phyloP scores from a whole-genome alignment of 139 green algal species.

The Closterium sp. region DNA sequence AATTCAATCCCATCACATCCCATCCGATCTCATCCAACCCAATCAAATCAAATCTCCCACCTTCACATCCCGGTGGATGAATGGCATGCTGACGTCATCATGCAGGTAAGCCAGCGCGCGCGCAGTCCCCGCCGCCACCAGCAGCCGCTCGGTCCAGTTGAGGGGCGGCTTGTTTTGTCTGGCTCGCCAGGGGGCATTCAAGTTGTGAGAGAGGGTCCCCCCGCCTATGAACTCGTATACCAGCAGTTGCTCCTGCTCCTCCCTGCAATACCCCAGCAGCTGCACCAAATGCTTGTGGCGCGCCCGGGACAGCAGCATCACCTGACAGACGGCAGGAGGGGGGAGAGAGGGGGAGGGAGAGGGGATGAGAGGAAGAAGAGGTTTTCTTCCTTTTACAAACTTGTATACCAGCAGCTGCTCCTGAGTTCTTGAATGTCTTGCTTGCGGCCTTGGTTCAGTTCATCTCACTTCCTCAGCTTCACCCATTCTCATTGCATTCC shows the following conservation, averaged over 20 bases:
- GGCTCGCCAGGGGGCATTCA: neutral
- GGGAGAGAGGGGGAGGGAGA: too few species aligned
- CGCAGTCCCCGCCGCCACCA: conserved; percentile 15
- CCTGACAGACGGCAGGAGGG: too few species aligned
- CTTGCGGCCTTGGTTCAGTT: too few species aligned
- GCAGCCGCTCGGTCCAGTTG: conserved; percentile 12
- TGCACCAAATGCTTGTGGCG: conserved; percentile 38
- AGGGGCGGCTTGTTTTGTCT: conserved; percentile 1
- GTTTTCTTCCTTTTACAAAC: neutral
- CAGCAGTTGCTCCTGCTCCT: conserved; percentile 22
- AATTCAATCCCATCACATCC: neutral
- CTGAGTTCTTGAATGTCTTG: too few species aligned
- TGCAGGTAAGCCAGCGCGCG: conserved; percentile 31
- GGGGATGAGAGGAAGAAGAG: too few species aligned
- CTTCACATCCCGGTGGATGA: conserved; percentile 45
- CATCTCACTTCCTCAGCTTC: too few species aligned
- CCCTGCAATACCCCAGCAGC: conserved; percentile 39
- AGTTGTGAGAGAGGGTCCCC: conserved; percentile 12
- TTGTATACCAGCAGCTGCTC: neutral
- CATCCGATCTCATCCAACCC: neutral
- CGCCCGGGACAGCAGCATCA: conserved; percentile 27
- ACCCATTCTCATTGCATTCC: too few species aligned
- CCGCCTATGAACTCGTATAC: conserved; percentile 43
- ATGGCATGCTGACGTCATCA: conserved; percentile 5
- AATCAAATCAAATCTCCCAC: neutral